A percentile compares a stretch with the other conserved stretches of the same genome.
These are phyloP conservation scores for Pyricularia pennisetigena DNA, from an alignment of 2,329 filamentous ascomycete genomes.

Conservation along the genomic window DNA sequence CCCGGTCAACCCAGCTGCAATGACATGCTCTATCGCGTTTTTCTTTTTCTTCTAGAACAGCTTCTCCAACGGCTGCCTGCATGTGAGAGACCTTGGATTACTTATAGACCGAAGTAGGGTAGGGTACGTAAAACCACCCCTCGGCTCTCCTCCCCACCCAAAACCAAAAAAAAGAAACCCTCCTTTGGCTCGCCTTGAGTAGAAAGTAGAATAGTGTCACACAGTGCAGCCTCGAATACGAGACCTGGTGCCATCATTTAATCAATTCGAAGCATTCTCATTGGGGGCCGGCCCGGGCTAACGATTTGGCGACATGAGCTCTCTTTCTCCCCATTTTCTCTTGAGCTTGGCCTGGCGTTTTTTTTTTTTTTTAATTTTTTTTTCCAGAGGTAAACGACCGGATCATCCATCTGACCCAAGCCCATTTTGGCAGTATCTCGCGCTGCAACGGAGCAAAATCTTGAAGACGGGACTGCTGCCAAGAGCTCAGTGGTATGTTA, in stretches of 20 bases:
- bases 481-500: not conserved
- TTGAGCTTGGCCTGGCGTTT: not conserved
- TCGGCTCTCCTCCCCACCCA: not conserved
- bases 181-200: not conserved
- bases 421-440: too few relatives aligned
- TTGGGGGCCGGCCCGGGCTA: not conserved
- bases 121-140: not conserved
- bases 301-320: not conserved
- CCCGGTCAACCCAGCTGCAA: not conserved
- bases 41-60: not conserved
- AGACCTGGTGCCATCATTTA: not conserved
- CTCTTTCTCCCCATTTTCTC: not conserved
- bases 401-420: not conserved
- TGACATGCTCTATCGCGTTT: not conserved
- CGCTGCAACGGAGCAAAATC: too few relatives aligned
- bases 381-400: not conserved
- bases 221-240: not conserved
- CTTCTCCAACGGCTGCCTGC: not conserved
- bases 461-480: not conserved
- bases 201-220: not conserved
- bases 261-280: not conserved
- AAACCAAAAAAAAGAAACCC: too few relatives aligned
- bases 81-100: not conserved
- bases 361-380: not conserved
- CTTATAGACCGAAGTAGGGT: not conserved